These are phyloP conservation scores for Peniophora sp. DNA, from an alignment of 1,284 basidiomycete species.

Conservation along the genomic window DNA sequence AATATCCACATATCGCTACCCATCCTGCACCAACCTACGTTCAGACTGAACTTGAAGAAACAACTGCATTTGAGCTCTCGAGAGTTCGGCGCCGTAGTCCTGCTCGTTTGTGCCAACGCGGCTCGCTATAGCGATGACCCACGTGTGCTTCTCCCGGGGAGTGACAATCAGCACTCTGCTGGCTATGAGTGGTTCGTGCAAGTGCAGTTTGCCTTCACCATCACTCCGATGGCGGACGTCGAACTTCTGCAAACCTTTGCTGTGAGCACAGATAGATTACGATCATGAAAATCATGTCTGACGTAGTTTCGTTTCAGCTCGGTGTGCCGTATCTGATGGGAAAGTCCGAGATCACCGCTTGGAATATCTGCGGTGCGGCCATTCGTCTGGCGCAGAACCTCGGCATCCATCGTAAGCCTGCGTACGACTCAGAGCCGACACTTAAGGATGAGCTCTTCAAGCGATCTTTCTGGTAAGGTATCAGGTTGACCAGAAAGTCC, in stretches of 20 bases:
- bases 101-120: slow-evolving; percentile 43
- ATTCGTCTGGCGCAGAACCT: slow-evolving; percentile 32
- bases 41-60: slow-evolving; percentile 29
- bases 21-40: slow-evolving; percentile 38
- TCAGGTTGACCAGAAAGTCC: background rate
- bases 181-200: slow-evolving; percentile 40
- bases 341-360: slow-evolving; percentile 27
- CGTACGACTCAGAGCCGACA: slow-evolving; percentile 13
- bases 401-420: slow-evolving; percentile 22
- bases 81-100: slow-evolving; percentile 36
- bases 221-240: background rate
- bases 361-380: slow-evolving; percentile 35
- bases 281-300: slow-evolving; percentile 65
- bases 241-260: background rate
- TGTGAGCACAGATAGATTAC: slow-evolving; percentile 25
- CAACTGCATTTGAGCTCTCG: slow-evolving; percentile 30
- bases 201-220: slow-evolving; percentile 16
- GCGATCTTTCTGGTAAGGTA: slow-evolving; percentile 39
- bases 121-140: slow-evolving; percentile 37
- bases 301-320: slow-evolving; percentile 26
- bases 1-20: slow-evolving; percentile 31
- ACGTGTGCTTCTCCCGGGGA: slow-evolving; percentile 26
- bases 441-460: slow-evolving; percentile 39
- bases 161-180: slow-evolving; percentile 25
- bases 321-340: slow-evolving; percentile 17